Percentiles rank a stretch among this genome's conserved stretches.
phyloP scores from a whole-genome alignment of 2,329 filamentous ascomycete species.

The Botryotinia convoluta region DNA sequence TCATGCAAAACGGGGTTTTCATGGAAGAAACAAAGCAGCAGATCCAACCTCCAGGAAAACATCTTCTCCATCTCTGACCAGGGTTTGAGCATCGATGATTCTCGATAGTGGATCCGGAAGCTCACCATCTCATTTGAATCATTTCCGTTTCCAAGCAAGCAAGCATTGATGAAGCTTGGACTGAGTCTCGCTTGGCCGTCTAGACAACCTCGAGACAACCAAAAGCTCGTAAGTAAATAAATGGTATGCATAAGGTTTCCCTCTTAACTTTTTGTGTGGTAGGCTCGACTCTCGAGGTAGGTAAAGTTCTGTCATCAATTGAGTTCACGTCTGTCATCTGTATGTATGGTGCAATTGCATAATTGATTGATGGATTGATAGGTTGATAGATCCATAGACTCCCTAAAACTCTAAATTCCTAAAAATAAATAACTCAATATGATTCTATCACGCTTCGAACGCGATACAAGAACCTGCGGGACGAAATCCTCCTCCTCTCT shows the following conservation, averaged over 20 bases:
- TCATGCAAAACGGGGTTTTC: slow-evolving; percentile 1
- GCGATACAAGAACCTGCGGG: not conserved
- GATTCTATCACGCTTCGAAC: not conserved
- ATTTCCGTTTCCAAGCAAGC: not conserved
- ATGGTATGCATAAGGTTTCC: not conserved
- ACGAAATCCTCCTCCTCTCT: not conserved
- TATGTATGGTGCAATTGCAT: not conserved
- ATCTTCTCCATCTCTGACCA: slow-evolving; percentile 15
- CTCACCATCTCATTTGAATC: slow-evolving; percentile 7
- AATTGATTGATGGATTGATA: not conserved
- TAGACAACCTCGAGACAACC: not conserved
- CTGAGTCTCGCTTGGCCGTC: slow-evolving; percentile 7
- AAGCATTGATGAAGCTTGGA: slow-evolving; percentile 14
- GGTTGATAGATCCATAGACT: not conserved
- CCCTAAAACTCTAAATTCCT: not conserved
- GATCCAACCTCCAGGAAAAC: slow-evolving; percentile 13
- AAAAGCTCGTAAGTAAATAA: not conserved
- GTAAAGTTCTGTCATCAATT: slow-evolving; percentile 2
- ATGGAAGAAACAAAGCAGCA: not conserved
- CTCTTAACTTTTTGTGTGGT: not conserved
- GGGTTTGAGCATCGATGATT: slow-evolving; percentile 6
- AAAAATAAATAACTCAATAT: not conserved
- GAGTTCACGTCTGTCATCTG: not conserved
- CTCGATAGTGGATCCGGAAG: slow-evolving; percentile 12
- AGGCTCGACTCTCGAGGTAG: not conserved